phyloP scores from a whole-genome alignment of 169 alveolate genomes.

The Cyclospora cayetanensis region DNA sequence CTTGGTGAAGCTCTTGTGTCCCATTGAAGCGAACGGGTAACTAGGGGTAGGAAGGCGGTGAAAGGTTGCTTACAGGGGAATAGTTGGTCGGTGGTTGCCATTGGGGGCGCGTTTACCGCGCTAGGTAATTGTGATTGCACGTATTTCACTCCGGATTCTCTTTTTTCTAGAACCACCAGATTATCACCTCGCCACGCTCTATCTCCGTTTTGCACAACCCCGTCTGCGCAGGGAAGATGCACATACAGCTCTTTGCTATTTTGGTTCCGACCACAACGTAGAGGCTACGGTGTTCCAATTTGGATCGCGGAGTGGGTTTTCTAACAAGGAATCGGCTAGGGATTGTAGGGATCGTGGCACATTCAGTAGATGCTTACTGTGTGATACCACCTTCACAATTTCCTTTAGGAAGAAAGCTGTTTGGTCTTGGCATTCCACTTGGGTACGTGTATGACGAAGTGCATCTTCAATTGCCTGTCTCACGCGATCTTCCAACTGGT shows the following conservation, averaged over 20 bases:
- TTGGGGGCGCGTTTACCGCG: not conserved
- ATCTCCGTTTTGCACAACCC: slow-evolving; percentile 2
- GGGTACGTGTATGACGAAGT: not conserved
- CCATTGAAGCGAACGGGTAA: no score
- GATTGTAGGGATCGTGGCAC: no score
- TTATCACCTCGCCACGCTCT: slow-evolving; percentile 11
- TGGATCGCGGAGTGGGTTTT: no score
- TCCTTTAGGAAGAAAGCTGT: not conserved
- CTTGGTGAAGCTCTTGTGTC: no score
- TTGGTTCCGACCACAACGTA: no score
- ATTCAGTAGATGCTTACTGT: slow-evolving; percentile 33
- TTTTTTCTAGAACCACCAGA: slow-evolving; percentile 22
- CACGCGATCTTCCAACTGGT: not conserved
- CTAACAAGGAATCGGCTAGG: no score
- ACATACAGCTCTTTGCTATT: no score
- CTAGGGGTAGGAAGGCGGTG: no score
- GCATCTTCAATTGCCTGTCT: slow-evolving; percentile 6
- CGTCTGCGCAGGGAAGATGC: no score
- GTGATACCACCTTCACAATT: slow-evolving; percentile 25
- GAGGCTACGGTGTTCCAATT: no score
- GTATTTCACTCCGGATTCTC: not conserved
- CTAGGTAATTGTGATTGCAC: not conserved
- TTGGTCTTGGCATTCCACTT: slow-evolving; percentile 1
- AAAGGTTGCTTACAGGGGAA: slow-evolving; percentile 7
- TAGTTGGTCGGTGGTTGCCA: slow-evolving; percentile 36